Conservation (phyloP, 2,329 filamentous ascomycete genomes). For the Whalleya microplaca region DNA sequence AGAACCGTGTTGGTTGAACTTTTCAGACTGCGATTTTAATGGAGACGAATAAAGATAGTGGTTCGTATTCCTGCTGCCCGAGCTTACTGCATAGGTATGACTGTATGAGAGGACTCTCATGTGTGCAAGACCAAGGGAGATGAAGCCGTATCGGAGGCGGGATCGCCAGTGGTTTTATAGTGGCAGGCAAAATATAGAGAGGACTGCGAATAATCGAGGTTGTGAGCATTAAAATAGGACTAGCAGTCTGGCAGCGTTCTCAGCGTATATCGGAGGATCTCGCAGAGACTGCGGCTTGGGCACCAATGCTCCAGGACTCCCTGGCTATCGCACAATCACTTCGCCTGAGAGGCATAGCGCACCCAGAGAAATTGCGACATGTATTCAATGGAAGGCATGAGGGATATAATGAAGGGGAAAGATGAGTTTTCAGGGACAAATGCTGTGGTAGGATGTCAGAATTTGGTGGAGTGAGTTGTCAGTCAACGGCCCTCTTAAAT, state of each 20-base stretch:
- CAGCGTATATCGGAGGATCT: slow-evolving; percentile 42
- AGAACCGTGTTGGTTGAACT: neutral
- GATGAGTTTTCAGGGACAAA: slow-evolving; percentile 29
- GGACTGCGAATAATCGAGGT: slow-evolving; percentile 20
- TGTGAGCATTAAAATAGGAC: slow-evolving; percentile 25
- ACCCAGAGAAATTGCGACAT: slow-evolving; percentile 34
- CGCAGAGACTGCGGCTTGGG: slow-evolving; percentile 43
- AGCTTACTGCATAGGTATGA: slow-evolving; percentile 22
- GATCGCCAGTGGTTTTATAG: slow-evolving; percentile 33
- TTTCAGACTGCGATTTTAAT: slow-evolving; percentile 10
- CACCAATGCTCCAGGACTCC: slow-evolving; percentile 46
- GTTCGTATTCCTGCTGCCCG: slow-evolving; percentile 30
- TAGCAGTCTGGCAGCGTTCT: slow-evolving; percentile 27
- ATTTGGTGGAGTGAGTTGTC: slow-evolving; percentile 33
- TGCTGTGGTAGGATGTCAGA: slow-evolving; percentile 33
- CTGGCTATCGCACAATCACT: slow-evolving; percentile 33
- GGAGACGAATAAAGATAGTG: slow-evolving; percentile 7
- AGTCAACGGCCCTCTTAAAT: slow-evolving; percentile 28
- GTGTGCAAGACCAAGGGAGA: slow-evolving; percentile 28
- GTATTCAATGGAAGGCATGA: slow-evolving; percentile 33
- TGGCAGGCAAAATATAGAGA: slow-evolving; percentile 24
- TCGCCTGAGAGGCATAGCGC: slow-evolving; percentile 31
- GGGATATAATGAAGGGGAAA: slow-evolving; percentile 26
- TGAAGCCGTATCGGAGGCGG: slow-evolving; percentile 28
- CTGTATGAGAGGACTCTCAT: slow-evolving; percentile 30